Base-by-base conservation (phyloP, 2,329 filamentous ascomycete genomes). In the Aspergillus calidoustus region DNA sequence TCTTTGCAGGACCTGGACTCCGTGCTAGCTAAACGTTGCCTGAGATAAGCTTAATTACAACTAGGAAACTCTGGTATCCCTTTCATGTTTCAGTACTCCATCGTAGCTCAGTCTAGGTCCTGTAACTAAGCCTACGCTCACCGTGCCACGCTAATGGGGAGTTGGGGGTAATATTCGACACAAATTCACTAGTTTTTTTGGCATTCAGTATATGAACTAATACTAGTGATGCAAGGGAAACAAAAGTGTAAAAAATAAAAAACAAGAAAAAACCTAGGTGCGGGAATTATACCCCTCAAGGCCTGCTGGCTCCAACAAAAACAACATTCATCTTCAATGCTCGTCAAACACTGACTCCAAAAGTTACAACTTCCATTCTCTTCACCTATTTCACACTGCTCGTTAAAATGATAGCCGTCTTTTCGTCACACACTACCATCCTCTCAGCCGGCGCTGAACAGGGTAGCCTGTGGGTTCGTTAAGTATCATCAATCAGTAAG, bases 401-500 rank as follows among this genome's bases (percentile, higher is more conserved):
- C 41, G 22, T 58, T 46, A 57, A 52, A 23, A 47, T 58, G 50
- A 57, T 59, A 31, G 46, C 49, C 41, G 34, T 54, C 41, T 58
- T 38, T 43, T 61, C 50, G 44, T 61, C 54, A 58, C 54, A 58
- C 50, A 52, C 44, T 31, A 28, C 44, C 54, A 48, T 28, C 23
- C 7, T 22, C 46, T 54, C 54, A 60, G 58, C 30, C 9, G 6
- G 25, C 19, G 44, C 51, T 25, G 38, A 44, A 41, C 53, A 23
- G 28, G 58, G 59, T 57, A 57, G 50, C 49, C 30, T 31, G 22
- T 65, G 9, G 51, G 54, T 57, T 63, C 63, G 60, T 63, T 46
- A 63, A 57, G 54, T 15, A 50, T 48, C 34, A 19, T 58, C 57
- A 53, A 28, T 56, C 50, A 64, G 51, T 44, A 17, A 44, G 38